phyloP scores from a whole-genome alignment of 1,139 yeast genomes.

The Geotrichum histeridarum region DNA sequence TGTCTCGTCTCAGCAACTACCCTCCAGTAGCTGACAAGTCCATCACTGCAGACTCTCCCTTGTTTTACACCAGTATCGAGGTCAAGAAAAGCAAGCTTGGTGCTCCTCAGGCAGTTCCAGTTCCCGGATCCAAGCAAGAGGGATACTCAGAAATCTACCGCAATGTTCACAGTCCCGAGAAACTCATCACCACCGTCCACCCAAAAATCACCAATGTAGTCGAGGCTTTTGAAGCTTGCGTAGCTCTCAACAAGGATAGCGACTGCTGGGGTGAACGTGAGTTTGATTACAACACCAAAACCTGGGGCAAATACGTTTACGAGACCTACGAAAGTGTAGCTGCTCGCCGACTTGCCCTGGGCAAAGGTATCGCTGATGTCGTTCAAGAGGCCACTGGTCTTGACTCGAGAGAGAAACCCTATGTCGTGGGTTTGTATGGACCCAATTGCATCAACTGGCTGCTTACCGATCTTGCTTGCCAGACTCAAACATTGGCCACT shows the following conservation, averaged over 20 bases:
- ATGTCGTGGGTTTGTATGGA: slow-evolving; percentile 52
- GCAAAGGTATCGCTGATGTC: slow-evolving; percentile 57
- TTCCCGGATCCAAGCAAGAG: slow-evolving; percentile 45
- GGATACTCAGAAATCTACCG: slow-evolving; percentile 56
- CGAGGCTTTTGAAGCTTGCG: slow-evolving; percentile 46
- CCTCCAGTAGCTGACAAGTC: slow-evolving; percentile 10
- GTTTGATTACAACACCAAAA: slow-evolving; percentile 42
- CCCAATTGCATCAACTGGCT: slow-evolving; percentile 59
- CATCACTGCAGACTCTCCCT: slow-evolving; percentile 3
- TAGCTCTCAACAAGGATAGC: slow-evolving; percentile 37
- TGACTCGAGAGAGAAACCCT: slow-evolving; percentile 29
- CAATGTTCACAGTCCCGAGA: slow-evolving; percentile 40
- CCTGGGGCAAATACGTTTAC: slow-evolving; percentile 46
- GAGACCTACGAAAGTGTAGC: slow-evolving; percentile 44
- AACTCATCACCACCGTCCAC: slow-evolving; percentile 45
- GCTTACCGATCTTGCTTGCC: slow-evolving; percentile 55
- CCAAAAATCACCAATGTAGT: slow-evolving; percentile 49
- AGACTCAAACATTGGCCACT: slow-evolving; percentile 46
- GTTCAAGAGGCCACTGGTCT: slow-evolving; percentile 24
- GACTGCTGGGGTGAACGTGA: slow-evolving; percentile 52
- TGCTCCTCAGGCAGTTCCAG: slow-evolving; percentile 38
- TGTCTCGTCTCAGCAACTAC: slow-evolving; percentile 15
- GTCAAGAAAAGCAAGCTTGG: slow-evolving; percentile 18
- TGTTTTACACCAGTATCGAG: not conserved
- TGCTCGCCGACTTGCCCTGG: slow-evolving; percentile 48